Evolutionary conservation across 108 stramenopile genomes (phyloP), one percentile per base, ranked within the genome.

Genomic region (Schizochytrium sp.): DNA sequence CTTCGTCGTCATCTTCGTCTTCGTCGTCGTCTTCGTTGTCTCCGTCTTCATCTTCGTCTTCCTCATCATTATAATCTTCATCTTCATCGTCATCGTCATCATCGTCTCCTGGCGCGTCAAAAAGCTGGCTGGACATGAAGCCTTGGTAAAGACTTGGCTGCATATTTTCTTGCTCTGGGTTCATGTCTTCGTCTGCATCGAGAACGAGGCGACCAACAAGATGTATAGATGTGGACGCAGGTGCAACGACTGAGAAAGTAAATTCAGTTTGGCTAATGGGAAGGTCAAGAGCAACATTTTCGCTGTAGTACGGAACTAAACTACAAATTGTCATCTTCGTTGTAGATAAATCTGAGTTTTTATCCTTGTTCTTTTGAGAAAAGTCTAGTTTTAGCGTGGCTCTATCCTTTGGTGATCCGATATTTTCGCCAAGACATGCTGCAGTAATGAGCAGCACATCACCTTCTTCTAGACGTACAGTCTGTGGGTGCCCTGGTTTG

Each of bases 381-480:
- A 83, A 55, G 5, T 83, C 76, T n/a, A 83, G 53, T 53, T 83
- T 83, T 8, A 83, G 53, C 3, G 47, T 50, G 15, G 76, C 76
- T 5, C 76, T 17, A 10, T 83, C 76, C 28, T 83, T 83, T 12
- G 76, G 50, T 2, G 76, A 69, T 38, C 64, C 64, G 10, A 69
- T 44, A 7, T 12, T 7, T 53, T 83, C 76, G 50, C 76, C 76
- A 56, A 83, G 76, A 28, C 76, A 83, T 0, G 76, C 76, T 19
- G 76, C 47, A 1, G 76, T 83, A 53, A 83, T 40, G 76, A 83
- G 76, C 47, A 83, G 76, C 45, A 83, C 76, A 10, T 83, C 50
- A 1, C 53, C 50, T 12, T 83, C 76, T 7, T 55, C 76, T 8
- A 83, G 53, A 5, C 76, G 47, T 12, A 83, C 76, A 28, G 53